Percentiles rank a stretch among this genome's conserved stretches.
Evolutionary conservation across 805 yeast species (phyloP).

Genomic region (Kuraishia piskuri): DNA sequence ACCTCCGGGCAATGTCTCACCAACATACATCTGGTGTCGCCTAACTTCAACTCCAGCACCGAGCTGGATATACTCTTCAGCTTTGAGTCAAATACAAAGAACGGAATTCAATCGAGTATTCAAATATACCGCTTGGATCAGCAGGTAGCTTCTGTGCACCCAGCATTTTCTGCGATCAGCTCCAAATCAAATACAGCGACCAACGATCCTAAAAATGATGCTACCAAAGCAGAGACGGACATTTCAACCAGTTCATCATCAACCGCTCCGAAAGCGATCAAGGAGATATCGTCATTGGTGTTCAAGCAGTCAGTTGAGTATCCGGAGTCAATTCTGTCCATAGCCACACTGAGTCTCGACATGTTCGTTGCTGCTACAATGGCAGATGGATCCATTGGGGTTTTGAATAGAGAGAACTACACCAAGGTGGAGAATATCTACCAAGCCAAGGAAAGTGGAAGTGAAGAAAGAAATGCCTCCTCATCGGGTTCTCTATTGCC

Average conservation of each 20-base stretch:
- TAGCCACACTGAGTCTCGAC: slow-evolving; percentile 29
- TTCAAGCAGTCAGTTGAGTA: slow-evolving; percentile 11
- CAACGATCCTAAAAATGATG: not conserved
- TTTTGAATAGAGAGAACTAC: slow-evolving; percentile 31
- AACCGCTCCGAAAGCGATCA: not conserved
- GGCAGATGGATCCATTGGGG: slow-evolving; percentile 35
- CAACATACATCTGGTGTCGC: slow-evolving; percentile 35
- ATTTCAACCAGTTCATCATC: not conserved
- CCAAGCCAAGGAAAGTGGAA: not conserved
- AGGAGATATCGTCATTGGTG: slow-evolving; percentile 4
- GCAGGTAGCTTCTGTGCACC: not conserved
- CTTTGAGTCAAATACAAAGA: slow-evolving; percentile 21
- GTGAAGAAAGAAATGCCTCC: not conserved
- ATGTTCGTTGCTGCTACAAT: slow-evolving; percentile 28
- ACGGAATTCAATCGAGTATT: slow-evolving; percentile 13
- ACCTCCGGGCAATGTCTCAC: slow-evolving; percentile 17
- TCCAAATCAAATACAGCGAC: not conserved
- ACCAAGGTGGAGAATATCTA: slow-evolving; percentile 12
- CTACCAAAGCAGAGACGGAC: not conserved
- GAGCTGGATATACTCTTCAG: slow-evolving; percentile 37
- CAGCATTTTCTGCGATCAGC: slow-evolving; percentile 3
- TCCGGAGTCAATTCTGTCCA: slow-evolving; percentile 18
- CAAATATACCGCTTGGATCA: slow-evolving; percentile 18
- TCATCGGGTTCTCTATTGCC: slow-evolving; percentile 17
- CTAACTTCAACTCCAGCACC: slow-evolving; percentile 31